Evolutionary conservation across 2,329 filamentous ascomycete species (phyloP).

Genomic region (Talaromyces pinophilus): DNA sequence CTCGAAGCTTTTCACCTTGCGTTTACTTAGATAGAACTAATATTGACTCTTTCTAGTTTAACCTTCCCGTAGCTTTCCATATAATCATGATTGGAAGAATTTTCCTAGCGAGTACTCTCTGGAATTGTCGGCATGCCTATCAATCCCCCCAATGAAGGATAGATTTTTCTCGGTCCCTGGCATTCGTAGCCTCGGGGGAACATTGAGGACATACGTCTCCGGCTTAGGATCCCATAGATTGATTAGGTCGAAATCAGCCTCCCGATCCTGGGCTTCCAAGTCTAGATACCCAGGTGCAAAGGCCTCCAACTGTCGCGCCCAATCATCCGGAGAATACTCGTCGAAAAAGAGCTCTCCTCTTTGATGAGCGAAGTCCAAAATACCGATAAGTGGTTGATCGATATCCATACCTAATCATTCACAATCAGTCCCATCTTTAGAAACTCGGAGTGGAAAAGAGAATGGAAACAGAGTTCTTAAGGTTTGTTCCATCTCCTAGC

Average conservation of each 20-base stretch:
- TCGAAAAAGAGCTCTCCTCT: not conserved
- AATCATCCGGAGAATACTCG: not conserved
- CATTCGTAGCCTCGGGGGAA: not conserved
- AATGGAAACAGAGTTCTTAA: too few species aligned
- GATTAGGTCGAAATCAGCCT: not conserved
- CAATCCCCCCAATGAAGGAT: not conserved
- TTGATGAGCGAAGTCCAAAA: not conserved
- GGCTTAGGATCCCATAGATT: not conserved
- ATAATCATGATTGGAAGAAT: not conserved
- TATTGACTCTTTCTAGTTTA: not conserved
- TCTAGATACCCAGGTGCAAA: slow-evolving; percentile 6
- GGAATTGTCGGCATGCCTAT: not conserved
- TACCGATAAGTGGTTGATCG: not conserved
- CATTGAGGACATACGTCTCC: not conserved
- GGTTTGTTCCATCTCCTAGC: too few species aligned
- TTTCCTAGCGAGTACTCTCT: slow-evolving; percentile 1
- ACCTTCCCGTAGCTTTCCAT: not conserved
- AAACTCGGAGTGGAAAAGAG: too few species aligned
- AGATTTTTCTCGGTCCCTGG: not conserved
- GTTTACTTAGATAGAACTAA: not conserved
- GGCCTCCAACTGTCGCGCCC: not conserved
- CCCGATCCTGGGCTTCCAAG: not conserved
- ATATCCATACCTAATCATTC: not conserved
- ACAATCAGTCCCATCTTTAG: too few species aligned
- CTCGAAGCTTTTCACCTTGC: not conserved